Percentiles rank a stretch among this genome's conserved stretches.
Evolutionary conservation across 1,284 basidiomycete genomes (phyloP).

Genomic region (Microbotryum violaceum): DNA sequence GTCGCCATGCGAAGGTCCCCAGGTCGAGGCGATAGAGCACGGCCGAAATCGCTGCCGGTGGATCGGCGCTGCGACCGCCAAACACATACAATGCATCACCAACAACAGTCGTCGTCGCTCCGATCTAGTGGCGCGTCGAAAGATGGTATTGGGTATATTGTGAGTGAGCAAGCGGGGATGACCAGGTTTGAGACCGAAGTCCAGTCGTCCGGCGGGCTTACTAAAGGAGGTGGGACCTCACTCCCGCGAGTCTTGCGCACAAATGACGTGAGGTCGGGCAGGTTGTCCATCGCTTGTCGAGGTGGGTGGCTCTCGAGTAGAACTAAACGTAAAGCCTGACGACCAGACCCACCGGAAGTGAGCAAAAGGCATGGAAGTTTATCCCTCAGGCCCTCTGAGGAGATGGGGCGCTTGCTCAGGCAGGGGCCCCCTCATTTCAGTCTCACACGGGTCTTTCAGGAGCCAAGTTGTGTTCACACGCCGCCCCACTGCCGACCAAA

Average conservation of each 20-base stretch:
- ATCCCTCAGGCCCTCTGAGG: background rate
- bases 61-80: slow-evolving; percentile 77
- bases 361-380: background rate
- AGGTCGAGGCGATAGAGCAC: slow-evolving; percentile 76
- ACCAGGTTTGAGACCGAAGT: background rate
- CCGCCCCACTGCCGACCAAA: background rate
- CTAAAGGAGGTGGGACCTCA: slow-evolving; percentile 78
- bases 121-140: slow-evolving; percentile 13
- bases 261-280: slow-evolving; percentile 79
- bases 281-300: slow-evolving; percentile 55
- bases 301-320: background rate
- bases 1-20: slow-evolving; percentile 60
- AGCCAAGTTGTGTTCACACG: background rate
- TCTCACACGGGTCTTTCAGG: too few species aligned
- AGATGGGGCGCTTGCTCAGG: background rate
- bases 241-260: slow-evolving; percentile 65
- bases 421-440: background rate
- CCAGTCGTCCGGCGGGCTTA: slow-evolving; percentile 37
- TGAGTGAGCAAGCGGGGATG: too few species aligned
- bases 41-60: slow-evolving; percentile 75
- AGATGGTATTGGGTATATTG: background rate
- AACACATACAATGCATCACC: slow-evolving; percentile 78
- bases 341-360: background rate
- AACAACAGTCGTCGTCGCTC: slow-evolving; percentile 64
- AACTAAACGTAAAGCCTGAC: background rate